Evolutionary conservation across 495 filamentous ascomycete species (phyloP), one percentile per base, ranked within the genome.

Genomic region (Podospora australis): DNA sequence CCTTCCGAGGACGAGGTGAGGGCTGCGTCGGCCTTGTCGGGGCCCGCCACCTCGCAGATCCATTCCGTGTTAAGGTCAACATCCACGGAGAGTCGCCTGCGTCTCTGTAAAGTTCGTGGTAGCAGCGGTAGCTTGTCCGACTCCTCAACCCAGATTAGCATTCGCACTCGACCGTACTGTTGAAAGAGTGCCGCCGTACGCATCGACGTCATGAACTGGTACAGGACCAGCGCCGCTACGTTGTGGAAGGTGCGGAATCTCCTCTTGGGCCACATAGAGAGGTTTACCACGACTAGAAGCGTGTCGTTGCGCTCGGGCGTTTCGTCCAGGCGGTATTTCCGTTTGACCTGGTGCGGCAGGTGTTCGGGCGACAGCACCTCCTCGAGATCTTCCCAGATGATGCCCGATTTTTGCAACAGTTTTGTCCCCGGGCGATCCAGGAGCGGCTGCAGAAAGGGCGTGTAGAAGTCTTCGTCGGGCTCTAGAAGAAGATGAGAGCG

Each of bases 401-500:
- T 56, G 21, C 74, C 71, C 8, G 76, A 67, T 24, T 76, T 69
- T 39, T 65, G 66, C 0, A 79, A 14, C 5, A 86, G 55, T 34
- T 64, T 62, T 44, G 81, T 87, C 49, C 64, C 74, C 25, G 71
- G 74, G 10, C 55, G 65, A 1, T 80, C 63, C n/a, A 83, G 69
- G 5, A 95, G 70, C 0, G 79, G 74, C 19, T 78, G 54, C 17
- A 94, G 78, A 48, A 80, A 73, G 0, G 75, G 70, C 7, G 68
- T 48, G 62, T 84, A 87, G 6, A 64, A 22, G 0, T 64, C 47
- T 1, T 67, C 49, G 38, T 81, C 71, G 1, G 81, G 81, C 52
- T 95, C 88, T 49, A 96, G 62, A 41, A 97, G 68, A 24, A 96
- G 65, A 71, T 97, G 91, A 0, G 75, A 80, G 39, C 84, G 79